Percentiles rank a stretch among this genome's conserved stretches.
These are phyloP conservation scores for Phytopythium aichiense DNA, from an alignment of 352 stramenopile genomes.

Conservation along the genomic window DNA sequence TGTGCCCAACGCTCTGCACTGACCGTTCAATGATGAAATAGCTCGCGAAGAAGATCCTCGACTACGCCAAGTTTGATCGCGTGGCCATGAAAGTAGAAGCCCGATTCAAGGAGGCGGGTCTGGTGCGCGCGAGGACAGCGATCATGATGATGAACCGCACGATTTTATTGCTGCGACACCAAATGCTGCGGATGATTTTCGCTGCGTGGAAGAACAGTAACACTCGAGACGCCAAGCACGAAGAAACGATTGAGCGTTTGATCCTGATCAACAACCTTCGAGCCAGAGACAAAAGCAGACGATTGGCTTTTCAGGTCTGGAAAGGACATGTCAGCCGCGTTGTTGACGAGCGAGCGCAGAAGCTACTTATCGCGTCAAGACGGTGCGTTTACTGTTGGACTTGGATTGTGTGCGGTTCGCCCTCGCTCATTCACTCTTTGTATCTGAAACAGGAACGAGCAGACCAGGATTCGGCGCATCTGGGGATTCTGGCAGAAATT, in stretches of 20 bases:
- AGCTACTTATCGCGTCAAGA: constrained; percentile 49
- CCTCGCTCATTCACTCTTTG: neutral
- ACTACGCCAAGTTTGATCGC: constrained; percentile 78
- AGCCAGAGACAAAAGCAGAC: constrained; percentile 32
- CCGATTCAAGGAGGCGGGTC: constrained; percentile 73
- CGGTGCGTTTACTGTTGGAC: constrained; percentile 14
- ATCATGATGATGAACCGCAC: constrained; percentile 85
- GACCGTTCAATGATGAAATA: constrained; percentile 10
- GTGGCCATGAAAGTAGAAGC: constrained; percentile 69
- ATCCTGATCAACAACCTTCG: constrained; percentile 72
- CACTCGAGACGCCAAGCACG: constrained; percentile 31
- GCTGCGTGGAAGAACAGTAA: constrained; percentile 71
- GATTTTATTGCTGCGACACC: constrained; percentile 40
- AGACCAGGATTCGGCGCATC: constrained; percentile 33
- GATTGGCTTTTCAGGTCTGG: constrained; percentile 56
- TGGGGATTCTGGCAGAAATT: constrained; percentile 51
- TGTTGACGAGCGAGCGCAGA: constrained; percentile 55
- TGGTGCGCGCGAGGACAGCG: constrained; percentile 63
- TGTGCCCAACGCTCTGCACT: neutral
- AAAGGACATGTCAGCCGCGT: constrained; percentile 44
- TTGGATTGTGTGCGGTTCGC: neutral
- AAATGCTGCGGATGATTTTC: constrained; percentile 79
- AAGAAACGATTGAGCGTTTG: constrained; percentile 51
- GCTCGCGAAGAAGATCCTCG: constrained; percentile 65
- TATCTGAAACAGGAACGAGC: constrained; percentile 34